Conservation (phyloP, 441 rosid species). For the Omphalea diandra region DNA sequence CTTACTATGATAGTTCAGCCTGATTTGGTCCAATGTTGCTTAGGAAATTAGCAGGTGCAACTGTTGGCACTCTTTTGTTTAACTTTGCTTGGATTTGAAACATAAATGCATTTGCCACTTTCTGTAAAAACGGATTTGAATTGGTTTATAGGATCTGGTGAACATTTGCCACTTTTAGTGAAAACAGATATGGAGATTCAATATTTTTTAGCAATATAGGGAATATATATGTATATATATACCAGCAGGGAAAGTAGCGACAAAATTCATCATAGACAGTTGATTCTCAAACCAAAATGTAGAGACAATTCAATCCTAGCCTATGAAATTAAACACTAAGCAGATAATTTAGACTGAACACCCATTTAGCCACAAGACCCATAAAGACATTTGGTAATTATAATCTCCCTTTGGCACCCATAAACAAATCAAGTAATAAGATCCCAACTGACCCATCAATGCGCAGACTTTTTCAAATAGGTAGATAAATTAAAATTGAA, state of each 20-base stretch:
- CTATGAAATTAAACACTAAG: neutral
- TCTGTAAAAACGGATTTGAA: too few species aligned
- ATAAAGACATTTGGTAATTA: neutral
- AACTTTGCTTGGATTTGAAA: neutral
- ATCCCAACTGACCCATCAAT: constrained; percentile 1
- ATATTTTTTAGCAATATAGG: too few species aligned
- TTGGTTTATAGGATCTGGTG: too few species aligned
- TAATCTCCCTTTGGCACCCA: neutral
- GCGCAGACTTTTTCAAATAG: neutral
- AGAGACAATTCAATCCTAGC: neutral
- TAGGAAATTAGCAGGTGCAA: neutral
- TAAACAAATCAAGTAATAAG: neutral
- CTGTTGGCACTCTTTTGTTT: neutral
- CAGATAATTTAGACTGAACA: neutral
- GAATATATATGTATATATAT: too few species aligned
- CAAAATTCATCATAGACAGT: too few species aligned
- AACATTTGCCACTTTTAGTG: too few species aligned
- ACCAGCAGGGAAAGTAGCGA: too few species aligned
- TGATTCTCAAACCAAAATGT: too few species aligned
- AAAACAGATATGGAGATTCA: too few species aligned
- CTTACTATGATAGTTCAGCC: neutral
- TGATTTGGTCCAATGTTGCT: neutral
- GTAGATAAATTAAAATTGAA: neutral
- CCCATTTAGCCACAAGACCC: neutral
- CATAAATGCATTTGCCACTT: too few species aligned